These are phyloP conservation scores for Huntiella decipiens DNA, from an alignment of 2,329 filamentous ascomycete species.

Conservation along the genomic window DNA sequence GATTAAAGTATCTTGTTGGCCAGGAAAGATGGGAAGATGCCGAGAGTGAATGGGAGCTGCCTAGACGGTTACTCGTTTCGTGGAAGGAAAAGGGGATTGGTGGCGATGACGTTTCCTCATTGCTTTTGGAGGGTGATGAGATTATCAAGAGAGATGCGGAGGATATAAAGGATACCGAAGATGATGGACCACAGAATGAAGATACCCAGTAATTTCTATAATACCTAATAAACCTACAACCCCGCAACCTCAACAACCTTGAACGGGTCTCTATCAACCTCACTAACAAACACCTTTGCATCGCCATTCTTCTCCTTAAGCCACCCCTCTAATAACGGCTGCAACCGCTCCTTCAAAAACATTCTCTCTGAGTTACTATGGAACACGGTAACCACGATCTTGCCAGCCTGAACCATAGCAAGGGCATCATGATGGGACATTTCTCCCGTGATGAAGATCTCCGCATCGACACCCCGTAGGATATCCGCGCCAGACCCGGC, in stretches of 20 bases:
- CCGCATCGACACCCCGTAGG: constrained; percentile 49
- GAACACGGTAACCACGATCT: constrained; percentile 67
- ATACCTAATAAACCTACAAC: constrained; percentile 16
- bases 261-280: constrained; percentile 73
- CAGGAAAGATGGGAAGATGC: constrained; percentile 45
- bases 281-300: constrained; percentile 54
- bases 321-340: constrained; percentile 39
- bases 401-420: constrained; percentile 65
- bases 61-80: constrained; percentile 28
- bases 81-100: constrained; percentile 38
- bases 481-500: constrained; percentile 73
- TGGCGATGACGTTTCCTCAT: constrained; percentile 32
- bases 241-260: constrained; percentile 43
- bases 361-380: constrained; percentile 86
- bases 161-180: neutral
- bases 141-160: constrained; percentile 20
- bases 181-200: neutral
- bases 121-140: constrained; percentile 35
- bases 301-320: constrained; percentile 31
- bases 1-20: constrained; percentile 36
- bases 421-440: constrained; percentile 86
- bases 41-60: constrained; percentile 34
- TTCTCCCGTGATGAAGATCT: constrained; percentile 80
- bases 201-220: constrained; percentile 7
- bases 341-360: constrained; percentile 57